Evolutionary conservation across 495 filamentous ascomycete species (phyloP), one percentile per base, ranked within the genome.

Genomic region (Lichina pygmaea): DNA sequence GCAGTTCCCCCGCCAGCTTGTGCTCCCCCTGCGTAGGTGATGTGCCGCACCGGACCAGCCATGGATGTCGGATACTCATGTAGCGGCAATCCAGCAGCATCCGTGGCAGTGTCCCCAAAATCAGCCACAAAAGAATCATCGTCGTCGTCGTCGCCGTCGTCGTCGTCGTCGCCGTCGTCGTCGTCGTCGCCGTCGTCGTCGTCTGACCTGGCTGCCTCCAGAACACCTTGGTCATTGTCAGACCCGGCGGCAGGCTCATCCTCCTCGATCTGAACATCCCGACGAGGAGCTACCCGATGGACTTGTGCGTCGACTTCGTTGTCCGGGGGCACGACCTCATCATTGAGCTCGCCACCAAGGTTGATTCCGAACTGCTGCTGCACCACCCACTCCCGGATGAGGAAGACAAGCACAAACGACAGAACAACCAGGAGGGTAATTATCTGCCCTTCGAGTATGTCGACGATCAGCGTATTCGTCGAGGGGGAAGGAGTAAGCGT

Each of bases 331-430:
- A 38, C 45, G 41, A 46, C 17, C 2, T 36, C 40, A 9, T 41
- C 45, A 38, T 13, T n/a, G 9, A 12, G 38, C 15, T 17, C 42
- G 43, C 2, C 9, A 2, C 33, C 48, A 31, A 73, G 61, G 46
- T 73, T 70, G 34, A 68, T 65, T 49, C 79, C 78, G 8, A 85
- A 86, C 54, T 94, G 91, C 55, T 95, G 89, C 54, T 95, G 86
- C 6, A 95, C 84, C 37, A 99, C 89, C 73, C 92, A 99, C 60
- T 99, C 89, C 13, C 89, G 67, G 44, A 99, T 93, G 13, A 99
- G 61, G 51, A 99, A 94, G 38, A 99, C 74, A 33, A 99, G 61
- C 44, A 99, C 93, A 57, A 95, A 95, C 42, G 75, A 79, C 44
- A 86, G 66, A 7, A 99, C 86, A 33, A 95, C 81, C 11, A 86